Percentiles rank a stretch among this genome's conserved stretches.
phyloP scores from a whole-genome alignment of 768 basidiomycete genomes.

The Pleurotus giganteus region DNA sequence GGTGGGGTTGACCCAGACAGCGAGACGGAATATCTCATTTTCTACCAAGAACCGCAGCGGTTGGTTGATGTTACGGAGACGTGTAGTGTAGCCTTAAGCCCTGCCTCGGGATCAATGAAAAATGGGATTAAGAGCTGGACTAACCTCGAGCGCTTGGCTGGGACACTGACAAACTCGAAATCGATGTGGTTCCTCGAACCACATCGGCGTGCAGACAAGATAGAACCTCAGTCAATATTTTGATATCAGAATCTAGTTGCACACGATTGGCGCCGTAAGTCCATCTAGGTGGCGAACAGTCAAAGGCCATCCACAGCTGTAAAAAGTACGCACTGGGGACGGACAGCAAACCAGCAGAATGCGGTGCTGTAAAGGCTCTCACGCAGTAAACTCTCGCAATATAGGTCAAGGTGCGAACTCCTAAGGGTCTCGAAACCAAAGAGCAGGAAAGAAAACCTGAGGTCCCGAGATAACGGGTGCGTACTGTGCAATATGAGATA shows the following conservation, averaged over 20 bases:
- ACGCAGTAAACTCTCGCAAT: slow-evolving; percentile 74
- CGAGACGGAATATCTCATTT: slow-evolving; percentile 83
- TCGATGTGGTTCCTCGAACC: slow-evolving; percentile 52
- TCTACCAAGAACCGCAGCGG: slow-evolving; percentile 85
- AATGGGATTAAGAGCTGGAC: slow-evolving; percentile 16
- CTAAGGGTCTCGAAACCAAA: slow-evolving; percentile 93
- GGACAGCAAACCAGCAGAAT: slow-evolving; percentile 89
- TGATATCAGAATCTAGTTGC: slow-evolving; percentile 87
- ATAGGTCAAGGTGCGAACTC: slow-evolving; percentile 81
- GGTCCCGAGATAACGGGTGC: slow-evolving; percentile 88
- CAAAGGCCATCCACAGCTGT: neutral
- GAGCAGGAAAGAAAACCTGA: slow-evolving; percentile 84
- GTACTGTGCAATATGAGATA: slow-evolving; percentile 50
- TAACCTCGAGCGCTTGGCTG: slow-evolving; percentile 46
- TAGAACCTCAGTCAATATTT: slow-evolving; percentile 81
- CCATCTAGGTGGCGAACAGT: slow-evolving; percentile 60
- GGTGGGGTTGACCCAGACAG: slow-evolving; percentile 88
- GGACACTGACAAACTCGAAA: slow-evolving; percentile 61
- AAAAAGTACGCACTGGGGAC: slow-evolving; percentile 72
- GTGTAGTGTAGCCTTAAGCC: slow-evolving; percentile 49
- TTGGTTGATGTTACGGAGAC: slow-evolving; percentile 65
- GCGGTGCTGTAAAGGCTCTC: slow-evolving; percentile 76
- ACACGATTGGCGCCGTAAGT: slow-evolving; percentile 93
- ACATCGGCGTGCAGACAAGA: slow-evolving; percentile 73
- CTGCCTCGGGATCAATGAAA: neutral